Conservation (phyloP, 208 protist species). For the Naegleria fowleri region DNA sequence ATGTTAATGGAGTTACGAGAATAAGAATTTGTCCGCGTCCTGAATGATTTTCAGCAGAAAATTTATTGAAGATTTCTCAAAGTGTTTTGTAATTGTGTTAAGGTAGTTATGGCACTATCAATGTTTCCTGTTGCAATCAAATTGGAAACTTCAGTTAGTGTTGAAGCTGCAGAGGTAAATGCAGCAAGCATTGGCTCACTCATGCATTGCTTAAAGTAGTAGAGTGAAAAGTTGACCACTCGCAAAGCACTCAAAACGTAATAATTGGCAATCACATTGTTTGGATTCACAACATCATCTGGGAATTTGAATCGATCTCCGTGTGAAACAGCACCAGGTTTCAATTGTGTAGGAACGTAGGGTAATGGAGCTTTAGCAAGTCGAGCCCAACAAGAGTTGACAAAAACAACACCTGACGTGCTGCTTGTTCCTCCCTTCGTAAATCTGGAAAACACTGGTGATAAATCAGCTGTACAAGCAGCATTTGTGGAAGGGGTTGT, state of each 20-base stretch:
- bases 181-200: background rate
- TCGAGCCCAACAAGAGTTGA: background rate
- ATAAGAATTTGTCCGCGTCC: too few relatives aligned
- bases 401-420: background rate
- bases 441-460: background rate
- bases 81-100: background rate
- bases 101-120: background rate
- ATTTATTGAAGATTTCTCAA: background rate
- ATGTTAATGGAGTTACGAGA: too few relatives aligned
- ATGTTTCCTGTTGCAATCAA: background rate
- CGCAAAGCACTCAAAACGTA: background rate
- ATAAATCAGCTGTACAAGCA: background rate
- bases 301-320: background rate
- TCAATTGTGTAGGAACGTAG: background rate
- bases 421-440: background rate
- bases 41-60: too few relatives aligned
- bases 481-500: background rate
- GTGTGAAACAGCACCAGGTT: background rate
- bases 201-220: background rate
- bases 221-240: background rate
- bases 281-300: background rate
- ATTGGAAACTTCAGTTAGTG: background rate
- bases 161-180: background rate
- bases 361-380: background rate
- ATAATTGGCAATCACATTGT: background rate